A percentile compares a stretch with the other conserved stretches of the same genome.
These are phyloP conservation scores for Pseudognaphalium luteoalbum DNA, from an alignment of 129 eudicot species.

Conservation along the genomic window DNA sequence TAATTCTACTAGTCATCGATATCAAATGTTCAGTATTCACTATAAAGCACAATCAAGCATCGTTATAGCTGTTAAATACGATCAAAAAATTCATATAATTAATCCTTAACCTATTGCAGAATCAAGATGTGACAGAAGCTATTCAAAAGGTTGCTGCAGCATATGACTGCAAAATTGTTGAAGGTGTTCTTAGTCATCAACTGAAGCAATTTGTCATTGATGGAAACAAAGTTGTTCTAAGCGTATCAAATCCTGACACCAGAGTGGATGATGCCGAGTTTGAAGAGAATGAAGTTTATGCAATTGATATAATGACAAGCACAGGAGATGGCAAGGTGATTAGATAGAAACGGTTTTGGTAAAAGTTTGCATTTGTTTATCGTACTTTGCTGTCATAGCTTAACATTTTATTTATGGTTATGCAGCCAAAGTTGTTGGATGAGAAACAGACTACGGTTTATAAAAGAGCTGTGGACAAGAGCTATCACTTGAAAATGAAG, in stretches of 20 bases:
- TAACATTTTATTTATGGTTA: conserved; percentile 8
- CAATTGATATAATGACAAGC: conserved; percentile 76
- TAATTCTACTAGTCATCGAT: background rate
- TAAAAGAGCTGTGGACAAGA: conserved; percentile 90
- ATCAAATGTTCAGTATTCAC: background rate
- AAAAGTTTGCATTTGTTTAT: background rate
- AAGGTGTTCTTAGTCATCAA: conserved; percentile 93
- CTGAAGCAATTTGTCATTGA: conserved; percentile 82
- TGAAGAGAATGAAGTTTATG: conserved; percentile 90
- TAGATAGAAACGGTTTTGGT: background rate
- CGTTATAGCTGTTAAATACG: background rate
- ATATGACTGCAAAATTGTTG: conserved; percentile 83
- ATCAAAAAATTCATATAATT: background rate
- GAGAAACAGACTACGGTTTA: conserved; percentile 93
- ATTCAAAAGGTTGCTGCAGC: conserved; percentile 91
- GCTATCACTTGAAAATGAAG: conserved; percentile 90
- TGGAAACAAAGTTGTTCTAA: conserved; percentile 83
- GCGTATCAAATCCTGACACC: conserved; percentile 66
- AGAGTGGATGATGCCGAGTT: conserved; percentile 94
- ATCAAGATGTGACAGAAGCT: conserved; percentile 82
- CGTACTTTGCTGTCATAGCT: background rate
- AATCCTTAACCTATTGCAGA: conserved; percentile 34
- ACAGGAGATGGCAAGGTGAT: conserved; percentile 88
- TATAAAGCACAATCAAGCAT: background rate
- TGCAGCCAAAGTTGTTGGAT: conserved; percentile 87